A percentile compares a stretch with the other conserved stretches of the same genome.
Evolutionary conservation across 257 asterid genomes (phyloP).

Genomic region (Paulownia fortunei): DNA sequence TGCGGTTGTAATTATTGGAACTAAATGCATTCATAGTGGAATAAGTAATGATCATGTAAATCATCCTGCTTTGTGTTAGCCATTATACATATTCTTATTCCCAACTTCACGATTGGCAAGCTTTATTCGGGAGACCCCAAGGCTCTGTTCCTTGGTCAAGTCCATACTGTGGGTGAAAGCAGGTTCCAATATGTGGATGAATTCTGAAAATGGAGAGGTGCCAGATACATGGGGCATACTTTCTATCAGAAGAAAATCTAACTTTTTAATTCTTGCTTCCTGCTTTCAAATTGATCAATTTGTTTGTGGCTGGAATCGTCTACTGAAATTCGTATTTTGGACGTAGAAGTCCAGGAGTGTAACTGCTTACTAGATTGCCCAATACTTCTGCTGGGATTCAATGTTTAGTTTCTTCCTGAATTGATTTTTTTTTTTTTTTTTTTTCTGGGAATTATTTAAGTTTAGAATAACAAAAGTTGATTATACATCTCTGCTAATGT

Average conservation of each 20-base stretch:
- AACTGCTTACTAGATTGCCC: neutral
- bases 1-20: neutral
- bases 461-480: neutral
- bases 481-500: neutral
- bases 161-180: neutral
- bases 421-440: neutral
- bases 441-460: neutral
- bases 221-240: neutral
- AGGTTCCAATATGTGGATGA: neutral
- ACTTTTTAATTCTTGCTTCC: neutral
- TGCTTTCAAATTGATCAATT: neutral
- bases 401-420: slow-evolving; percentile 3
- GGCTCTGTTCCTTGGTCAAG: neutral
- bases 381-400: neutral
- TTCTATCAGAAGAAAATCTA: neutral
- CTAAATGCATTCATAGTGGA: neutral
- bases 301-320: slow-evolving; percentile 16
- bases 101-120: neutral
- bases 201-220: neutral
- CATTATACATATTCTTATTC: neutral
- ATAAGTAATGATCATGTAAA: neutral
- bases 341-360: slow-evolving; percentile 1
- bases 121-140: neutral
- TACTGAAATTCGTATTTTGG: neutral
- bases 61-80: neutral